Percentiles rank a stretch among this genome's conserved stretches.
Conservation (phyloP, 495 filamentous ascomycete species). For the Tuber borchii region DNA sequence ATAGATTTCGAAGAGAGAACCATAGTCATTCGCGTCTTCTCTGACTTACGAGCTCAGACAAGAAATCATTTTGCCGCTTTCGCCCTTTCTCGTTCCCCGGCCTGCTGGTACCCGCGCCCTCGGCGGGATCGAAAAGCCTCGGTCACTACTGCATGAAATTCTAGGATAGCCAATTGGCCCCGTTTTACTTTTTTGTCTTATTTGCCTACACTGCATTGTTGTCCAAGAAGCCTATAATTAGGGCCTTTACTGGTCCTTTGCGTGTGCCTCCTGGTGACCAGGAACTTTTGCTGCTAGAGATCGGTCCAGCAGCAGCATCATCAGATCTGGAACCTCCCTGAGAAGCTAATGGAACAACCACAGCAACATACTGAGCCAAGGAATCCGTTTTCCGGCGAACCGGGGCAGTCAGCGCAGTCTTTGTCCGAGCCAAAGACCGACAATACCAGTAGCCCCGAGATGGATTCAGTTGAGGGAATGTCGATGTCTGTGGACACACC, state of each 20-base stretch:
- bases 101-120: constrained; percentile 32
- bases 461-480: constrained; percentile 39
- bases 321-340: constrained; percentile 24
- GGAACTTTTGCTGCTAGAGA: neutral
- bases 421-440: constrained; percentile 34
- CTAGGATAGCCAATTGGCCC: constrained; percentile 23
- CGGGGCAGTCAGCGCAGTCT: constrained; percentile 34
- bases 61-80: constrained; percentile 27
- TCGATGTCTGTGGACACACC: constrained; percentile 43
- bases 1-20: constrained; percentile 18
- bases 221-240: neutral
- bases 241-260: neutral
- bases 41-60: constrained; percentile 30
- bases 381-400: constrained; percentile 39
- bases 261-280: neutral
- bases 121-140: constrained; percentile 28
- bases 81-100: constrained; percentile 10
- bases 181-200: constrained; percentile 12
- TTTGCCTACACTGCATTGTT: neutral
- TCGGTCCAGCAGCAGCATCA: constrained; percentile 13
- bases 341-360: constrained; percentile 34
- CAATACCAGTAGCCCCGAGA: constrained; percentile 40
- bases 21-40: constrained; percentile 7
- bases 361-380: constrained; percentile 36
- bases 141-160: constrained; percentile 25